phyloP scores from a whole-genome alignment of 257 asterid species.

The Capsicum rhomboideum region DNA sequence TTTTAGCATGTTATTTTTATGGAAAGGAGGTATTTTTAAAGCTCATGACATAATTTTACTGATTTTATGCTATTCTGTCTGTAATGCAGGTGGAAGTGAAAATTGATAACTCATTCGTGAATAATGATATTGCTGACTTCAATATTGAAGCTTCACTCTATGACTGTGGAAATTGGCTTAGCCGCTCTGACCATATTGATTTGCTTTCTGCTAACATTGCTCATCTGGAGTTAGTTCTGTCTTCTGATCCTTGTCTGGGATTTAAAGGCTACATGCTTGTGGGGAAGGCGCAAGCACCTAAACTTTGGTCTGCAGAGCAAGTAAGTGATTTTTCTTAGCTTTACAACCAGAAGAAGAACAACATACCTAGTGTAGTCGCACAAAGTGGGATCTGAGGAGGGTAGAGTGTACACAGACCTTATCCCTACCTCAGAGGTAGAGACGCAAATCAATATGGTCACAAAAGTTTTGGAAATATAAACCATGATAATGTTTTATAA shows the following conservation, averaged over 20 bases:
- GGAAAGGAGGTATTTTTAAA: not conserved
- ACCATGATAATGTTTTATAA: not conserved
- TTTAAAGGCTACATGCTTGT: slow-evolving; percentile 64
- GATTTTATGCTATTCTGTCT: not conserved
- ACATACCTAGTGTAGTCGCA: not conserved
- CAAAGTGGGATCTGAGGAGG: not conserved
- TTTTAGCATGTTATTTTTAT: not conserved
- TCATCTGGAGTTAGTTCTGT: slow-evolving; percentile 35
- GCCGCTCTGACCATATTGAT: slow-evolving; percentile 27
- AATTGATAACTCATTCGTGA: slow-evolving; percentile 51
- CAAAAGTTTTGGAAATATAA: not conserved
- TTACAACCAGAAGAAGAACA: not conserved
- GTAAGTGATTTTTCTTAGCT: slow-evolving; percentile 22
- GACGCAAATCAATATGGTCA: not conserved
- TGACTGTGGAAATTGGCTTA: slow-evolving; percentile 48
- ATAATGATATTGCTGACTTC: slow-evolving; percentile 36
- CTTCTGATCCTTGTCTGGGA: slow-evolving; percentile 56
- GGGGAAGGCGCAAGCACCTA: slow-evolving; percentile 67
- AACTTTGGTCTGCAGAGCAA: slow-evolving; percentile 91
- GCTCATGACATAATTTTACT: not conserved
- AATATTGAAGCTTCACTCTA: slow-evolving; percentile 76
- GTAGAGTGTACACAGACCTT: not conserved
- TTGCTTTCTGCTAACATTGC: slow-evolving; percentile 51
- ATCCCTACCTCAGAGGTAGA: not conserved
- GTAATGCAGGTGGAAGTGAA: slow-evolving; percentile 76